A percentile compares a stretch with the other conserved stretches of the same genome.
Conservation (phyloP, 1,284 basidiomycete species). For the Leccinum ponderosum region DNA sequence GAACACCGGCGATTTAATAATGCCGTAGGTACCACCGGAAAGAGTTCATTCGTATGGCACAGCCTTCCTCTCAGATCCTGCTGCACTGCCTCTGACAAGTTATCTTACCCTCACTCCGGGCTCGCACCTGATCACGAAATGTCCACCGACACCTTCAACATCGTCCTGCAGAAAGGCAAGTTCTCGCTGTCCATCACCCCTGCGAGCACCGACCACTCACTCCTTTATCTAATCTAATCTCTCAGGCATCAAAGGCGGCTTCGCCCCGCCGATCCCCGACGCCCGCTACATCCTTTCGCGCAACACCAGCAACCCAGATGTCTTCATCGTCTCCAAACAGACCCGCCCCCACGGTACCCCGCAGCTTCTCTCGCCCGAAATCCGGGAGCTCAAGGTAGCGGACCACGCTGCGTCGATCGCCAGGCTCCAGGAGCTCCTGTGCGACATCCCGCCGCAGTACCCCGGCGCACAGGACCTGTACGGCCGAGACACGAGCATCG, state of each 20-base stretch:
- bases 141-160: slow-evolving; percentile 15
- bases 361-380: slow-evolving; percentile 39
- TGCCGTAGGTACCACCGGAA: not conserved
- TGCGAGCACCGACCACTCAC: not conserved
- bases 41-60: not conserved
- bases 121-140: slow-evolving; percentile 6
- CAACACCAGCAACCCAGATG: slow-evolving; percentile 32
- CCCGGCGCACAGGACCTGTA: slow-evolving; percentile 71
- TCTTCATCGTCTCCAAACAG: slow-evolving; percentile 49
- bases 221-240: not conserved
- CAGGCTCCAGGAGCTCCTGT: slow-evolving; percentile 58
- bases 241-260: slow-evolving; percentile 67
- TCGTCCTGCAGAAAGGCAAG: slow-evolving; percentile 34
- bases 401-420: slow-evolving; percentile 47
- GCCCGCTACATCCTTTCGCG: slow-evolving; percentile 54
- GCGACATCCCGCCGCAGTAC: slow-evolving; percentile 51
- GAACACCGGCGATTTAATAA: not conserved
- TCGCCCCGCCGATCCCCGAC: slow-evolving; percentile 64
- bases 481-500: slow-evolving; percentile 63
- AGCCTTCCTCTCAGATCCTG: not conserved
- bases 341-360: slow-evolving; percentile 50
- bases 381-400: slow-evolving; percentile 33
- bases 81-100: not conserved
- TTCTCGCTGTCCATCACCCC: not conserved
- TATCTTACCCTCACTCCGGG: not conserved